Percentiles rank a stretch among this genome's conserved stretches.
These are phyloP conservation scores for Blastomyces percursus DNA, from an alignment of 2,329 filamentous ascomycete species.

Conservation along the genomic window DNA sequence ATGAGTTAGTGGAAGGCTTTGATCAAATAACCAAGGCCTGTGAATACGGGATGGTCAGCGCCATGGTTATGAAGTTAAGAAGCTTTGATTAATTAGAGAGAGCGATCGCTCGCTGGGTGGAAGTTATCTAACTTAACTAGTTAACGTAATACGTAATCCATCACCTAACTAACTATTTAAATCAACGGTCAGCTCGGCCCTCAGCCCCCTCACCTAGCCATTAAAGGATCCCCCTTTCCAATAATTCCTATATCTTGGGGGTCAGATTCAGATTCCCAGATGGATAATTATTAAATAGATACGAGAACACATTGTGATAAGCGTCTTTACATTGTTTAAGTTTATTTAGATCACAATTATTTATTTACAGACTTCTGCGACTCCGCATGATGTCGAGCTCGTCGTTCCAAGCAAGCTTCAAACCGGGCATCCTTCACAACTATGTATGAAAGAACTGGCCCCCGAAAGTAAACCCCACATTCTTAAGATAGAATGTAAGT, in stretches of 20 bases:
- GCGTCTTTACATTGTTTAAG: too few relatives aligned
- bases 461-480: neutral
- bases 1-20: too few relatives aligned
- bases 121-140: too few relatives aligned
- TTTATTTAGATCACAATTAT: neutral
- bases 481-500: neutral
- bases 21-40: too few relatives aligned
- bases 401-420: neutral
- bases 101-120: too few relatives aligned
- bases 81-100: too few relatives aligned
- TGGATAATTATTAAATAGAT: neutral
- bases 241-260: neutral
- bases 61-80: too few relatives aligned
- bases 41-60: too few relatives aligned
- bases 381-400: neutral
- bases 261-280: neutral
- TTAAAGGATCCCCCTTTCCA: neutral
- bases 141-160: too few relatives aligned
- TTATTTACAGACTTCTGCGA: neutral
- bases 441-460: conserved; percentile 22
- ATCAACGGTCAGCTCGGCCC: neutral
- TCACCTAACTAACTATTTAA: too few relatives aligned
- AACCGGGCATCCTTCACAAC: conserved; percentile 27
- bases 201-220: neutral
- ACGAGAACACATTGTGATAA: neutral